Base-by-base conservation (phyloP, 306 rosid genomes). In the Ammopiptanthus mongolicus region DNA sequence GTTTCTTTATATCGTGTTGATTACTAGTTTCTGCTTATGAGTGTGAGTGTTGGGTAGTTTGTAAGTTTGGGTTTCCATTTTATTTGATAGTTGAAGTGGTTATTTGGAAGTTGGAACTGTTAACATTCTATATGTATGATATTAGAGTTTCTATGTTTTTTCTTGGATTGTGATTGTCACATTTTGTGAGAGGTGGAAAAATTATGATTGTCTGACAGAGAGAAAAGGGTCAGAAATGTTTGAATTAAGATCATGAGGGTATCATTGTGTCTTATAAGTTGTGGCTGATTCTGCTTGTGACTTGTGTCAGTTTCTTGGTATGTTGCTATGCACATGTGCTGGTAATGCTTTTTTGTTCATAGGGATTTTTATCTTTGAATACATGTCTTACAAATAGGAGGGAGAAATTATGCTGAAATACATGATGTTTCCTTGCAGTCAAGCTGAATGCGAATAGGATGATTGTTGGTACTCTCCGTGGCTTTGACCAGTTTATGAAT, bases 401-500 rank as follows among this genome's bases (percentile, higher is more conserved):
- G 36, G 18, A 22, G 18, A 12, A 80, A 4, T 60, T 69, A 7
- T 75, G 5, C 67, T 69, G 55, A 48, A 47, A 5, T 47, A 1
- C 8, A 47, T 47, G 65, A 44, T 65, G 6, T 78, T 65, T 33
- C 1, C 39, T 80, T 87, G 81, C 84, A 95, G 98, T 95, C 81
- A 95, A 95, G 78, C 83, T 91, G 65, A 95, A 95, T 81, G 97
- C 93, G 5, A 95, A 95, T 80, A 85, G 98, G 70, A 88, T 87
- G 97, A 86, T 95, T 78, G 69, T 91, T 79, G 98, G 98, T 42
- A 94, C 97, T 3, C 96, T 94, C 14, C 86, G 96, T 17, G 98
- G 98, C 13, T 95, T 91, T 73, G 98, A 95, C 76, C 98, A 95
- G 83, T 95, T 95, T 77, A 95, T 95, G 97, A 95, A 95, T 80